phyloP scores from a whole-genome alignment of 805 yeast genomes.

The Starmerella stigmatis region DNA sequence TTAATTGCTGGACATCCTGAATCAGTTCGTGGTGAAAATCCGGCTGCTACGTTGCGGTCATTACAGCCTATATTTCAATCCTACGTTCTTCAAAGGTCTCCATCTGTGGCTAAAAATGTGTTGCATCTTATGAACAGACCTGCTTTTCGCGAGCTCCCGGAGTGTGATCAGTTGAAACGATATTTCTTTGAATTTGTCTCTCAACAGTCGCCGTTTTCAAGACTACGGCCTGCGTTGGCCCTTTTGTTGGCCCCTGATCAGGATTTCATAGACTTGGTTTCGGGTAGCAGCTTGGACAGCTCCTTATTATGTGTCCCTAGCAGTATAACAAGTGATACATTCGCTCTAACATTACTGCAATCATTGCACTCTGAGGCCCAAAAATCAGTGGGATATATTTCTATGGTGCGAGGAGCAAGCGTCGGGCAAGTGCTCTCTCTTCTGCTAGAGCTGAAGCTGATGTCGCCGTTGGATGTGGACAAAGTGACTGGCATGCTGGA shows the following conservation, averaged over 20 bases:
- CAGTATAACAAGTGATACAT: not conserved
- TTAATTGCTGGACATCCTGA: not conserved
- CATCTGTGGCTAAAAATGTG: not conserved
- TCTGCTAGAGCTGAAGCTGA: not conserved
- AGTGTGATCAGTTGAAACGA: not conserved
- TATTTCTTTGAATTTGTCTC: not conserved
- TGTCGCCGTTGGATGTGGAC: not conserved
- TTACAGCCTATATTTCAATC: conserved; percentile 12
- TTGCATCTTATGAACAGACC: not conserved
- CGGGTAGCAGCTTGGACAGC: not conserved
- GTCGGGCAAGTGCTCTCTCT: not conserved
- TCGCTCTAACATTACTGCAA: not conserved
- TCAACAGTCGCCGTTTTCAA: conserved; percentile 8
- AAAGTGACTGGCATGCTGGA: not conserved
- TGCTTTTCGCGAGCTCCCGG: not conserved
- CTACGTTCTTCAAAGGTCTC: conserved; percentile 11
- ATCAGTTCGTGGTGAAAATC: not conserved
- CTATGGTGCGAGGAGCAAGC: not conserved
- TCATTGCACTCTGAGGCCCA: not conserved
- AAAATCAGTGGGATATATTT: not conserved
- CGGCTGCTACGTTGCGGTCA: not conserved
- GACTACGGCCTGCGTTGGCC: not conserved
- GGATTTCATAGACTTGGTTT: not conserved
- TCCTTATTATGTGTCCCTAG: not conserved
- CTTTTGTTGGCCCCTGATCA: not conserved